A percentile compares a stretch with the other conserved stretches of the same genome.
Conservation (phyloP, 352 stramenopile genomes). For the Phytophthora sp. region DNA sequence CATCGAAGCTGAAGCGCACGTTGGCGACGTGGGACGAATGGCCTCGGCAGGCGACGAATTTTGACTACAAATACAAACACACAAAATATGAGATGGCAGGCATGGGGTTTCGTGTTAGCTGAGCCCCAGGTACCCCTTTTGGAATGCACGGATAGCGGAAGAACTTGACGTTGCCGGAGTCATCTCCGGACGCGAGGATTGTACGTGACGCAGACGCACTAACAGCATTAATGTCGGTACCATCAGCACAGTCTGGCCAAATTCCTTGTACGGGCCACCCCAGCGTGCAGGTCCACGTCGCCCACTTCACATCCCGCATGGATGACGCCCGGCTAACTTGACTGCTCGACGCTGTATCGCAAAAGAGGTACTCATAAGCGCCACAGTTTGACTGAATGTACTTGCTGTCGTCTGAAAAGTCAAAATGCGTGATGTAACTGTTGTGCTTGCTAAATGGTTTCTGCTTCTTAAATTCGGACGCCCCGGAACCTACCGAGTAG, state of each 20-base stretch:
- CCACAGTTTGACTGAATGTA: constrained; percentile 82
- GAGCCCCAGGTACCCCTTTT: constrained; percentile 54
- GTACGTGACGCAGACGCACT: constrained; percentile 71
- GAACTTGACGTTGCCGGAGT: constrained; percentile 83
- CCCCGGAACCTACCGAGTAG: constrained; percentile 45
- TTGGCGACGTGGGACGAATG: constrained; percentile 87
- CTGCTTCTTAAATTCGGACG: constrained; percentile 54
- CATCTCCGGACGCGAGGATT: constrained; percentile 82
- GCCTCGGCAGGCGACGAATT: constrained; percentile 57
- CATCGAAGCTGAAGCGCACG: constrained; percentile 82
- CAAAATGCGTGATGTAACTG: constrained; percentile 86
- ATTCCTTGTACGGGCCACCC: constrained; percentile 93
- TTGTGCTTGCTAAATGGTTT: constrained; percentile 84
- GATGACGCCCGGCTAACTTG: constrained; percentile 85
- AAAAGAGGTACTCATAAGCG: constrained; percentile 93
- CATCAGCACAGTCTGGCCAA: constrained; percentile 80
- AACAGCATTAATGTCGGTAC: constrained; percentile 85
- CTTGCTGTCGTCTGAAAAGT: constrained; percentile 77
- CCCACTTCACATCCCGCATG: constrained; percentile 85
- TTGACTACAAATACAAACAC: constrained; percentile 41
- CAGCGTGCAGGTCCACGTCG: constrained; percentile 90
- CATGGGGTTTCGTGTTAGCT: neutral
- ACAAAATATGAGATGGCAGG: constrained; percentile 5
- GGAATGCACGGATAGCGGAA: constrained; percentile 87
- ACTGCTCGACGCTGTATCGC: constrained; percentile 77